phyloP scores from a whole-genome alignment of 805 yeast genomes.

The Blastobotrys mokoenaii region DNA sequence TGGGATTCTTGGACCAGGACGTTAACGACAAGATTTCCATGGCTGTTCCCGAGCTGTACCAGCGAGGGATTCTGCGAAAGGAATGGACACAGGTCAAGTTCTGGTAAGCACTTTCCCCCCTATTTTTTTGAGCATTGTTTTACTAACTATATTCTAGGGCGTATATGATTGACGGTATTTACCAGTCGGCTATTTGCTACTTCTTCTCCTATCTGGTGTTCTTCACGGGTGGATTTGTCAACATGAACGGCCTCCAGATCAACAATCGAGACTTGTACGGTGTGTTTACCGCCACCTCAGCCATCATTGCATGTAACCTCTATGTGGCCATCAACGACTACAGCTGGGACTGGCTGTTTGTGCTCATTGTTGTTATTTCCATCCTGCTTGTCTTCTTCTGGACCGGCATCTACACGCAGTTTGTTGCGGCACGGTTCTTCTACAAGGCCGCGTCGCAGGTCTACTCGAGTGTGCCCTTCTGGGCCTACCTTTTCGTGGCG shows the following conservation, averaged over 20 bases:
- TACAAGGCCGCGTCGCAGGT: conserved; percentile 53
- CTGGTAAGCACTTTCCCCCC: conserved; percentile 20
- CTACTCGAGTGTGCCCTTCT: conserved; percentile 50
- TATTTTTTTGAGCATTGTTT: too few relatives aligned
- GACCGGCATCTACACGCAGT: conserved; percentile 64
- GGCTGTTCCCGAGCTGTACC: conserved; percentile 62
- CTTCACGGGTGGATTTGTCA: conserved; percentile 36
- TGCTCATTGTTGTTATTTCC: conserved; percentile 44
- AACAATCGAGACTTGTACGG: conserved; percentile 64
- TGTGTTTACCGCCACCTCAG: conserved; percentile 45
- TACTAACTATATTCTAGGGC: conserved; percentile 11
- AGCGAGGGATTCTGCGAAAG: conserved; percentile 53
- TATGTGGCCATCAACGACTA: conserved; percentile 56
- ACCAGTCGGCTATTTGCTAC: conserved; percentile 62
- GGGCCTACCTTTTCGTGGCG: conserved; percentile 52
- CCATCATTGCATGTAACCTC: conserved; percentile 51
- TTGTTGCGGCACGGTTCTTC: conserved; percentile 43
- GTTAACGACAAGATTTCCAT: conserved; percentile 57
- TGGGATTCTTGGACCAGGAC: conserved; percentile 72
- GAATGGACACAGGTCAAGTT: conserved; percentile 59
- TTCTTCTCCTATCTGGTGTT: conserved; percentile 58
- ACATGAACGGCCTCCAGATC: conserved; percentile 39
- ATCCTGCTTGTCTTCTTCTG: conserved; percentile 52
- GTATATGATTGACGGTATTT: conserved; percentile 62
- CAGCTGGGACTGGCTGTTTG: conserved; percentile 65